A percentile compares a stretch with the other conserved stretches of the same genome.
These are phyloP conservation scores for Cryptococcus sp. DNA, from an alignment of 1,284 basidiomycete genomes.

Conservation along the genomic window DNA sequence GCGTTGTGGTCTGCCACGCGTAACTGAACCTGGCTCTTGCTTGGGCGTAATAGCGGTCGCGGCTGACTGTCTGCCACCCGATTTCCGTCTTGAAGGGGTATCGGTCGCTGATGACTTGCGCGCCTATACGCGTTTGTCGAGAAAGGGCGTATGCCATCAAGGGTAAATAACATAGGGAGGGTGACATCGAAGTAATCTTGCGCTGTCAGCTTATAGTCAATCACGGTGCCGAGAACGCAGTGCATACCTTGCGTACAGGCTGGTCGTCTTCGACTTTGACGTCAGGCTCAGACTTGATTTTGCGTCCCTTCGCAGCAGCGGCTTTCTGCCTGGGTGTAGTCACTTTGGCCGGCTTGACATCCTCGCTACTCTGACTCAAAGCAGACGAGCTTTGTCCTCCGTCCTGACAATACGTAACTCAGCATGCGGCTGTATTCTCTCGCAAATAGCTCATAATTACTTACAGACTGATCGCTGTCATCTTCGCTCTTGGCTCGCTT, in stretches of 20 bases:
- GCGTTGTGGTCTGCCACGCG: background rate
- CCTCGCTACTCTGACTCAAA: slow-evolving; percentile 8
- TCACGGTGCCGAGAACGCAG: background rate
- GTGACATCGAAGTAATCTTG: background rate
- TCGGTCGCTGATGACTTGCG: background rate
- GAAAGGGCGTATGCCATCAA: background rate
- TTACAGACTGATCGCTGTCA: slow-evolving; percentile 9
- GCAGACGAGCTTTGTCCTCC: slow-evolving; percentile 1
- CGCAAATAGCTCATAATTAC: slow-evolving; percentile 4
- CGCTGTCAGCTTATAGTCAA: background rate
- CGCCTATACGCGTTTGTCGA: background rate
- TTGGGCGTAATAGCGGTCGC: background rate
- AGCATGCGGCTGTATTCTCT: background rate
- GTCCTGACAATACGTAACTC: background rate
- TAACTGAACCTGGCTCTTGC: background rate
- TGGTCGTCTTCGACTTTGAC: background rate
- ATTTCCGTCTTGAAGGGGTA: background rate
- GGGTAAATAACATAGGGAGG: too few species aligned
- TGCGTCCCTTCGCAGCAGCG: slow-evolving; percentile 13
- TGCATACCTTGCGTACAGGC: slow-evolving; percentile 2
- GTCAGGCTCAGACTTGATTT: slow-evolving; percentile 4
- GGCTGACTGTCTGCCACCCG: background rate
- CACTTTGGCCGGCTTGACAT: slow-evolving; percentile 12
- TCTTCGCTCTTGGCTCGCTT: slow-evolving; percentile 14
- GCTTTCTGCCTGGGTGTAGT: slow-evolving; percentile 23